These are phyloP conservation scores for Neurospora pannonica DNA, from an alignment of 495 filamentous ascomycete species.

Conservation along the genomic window DNA sequence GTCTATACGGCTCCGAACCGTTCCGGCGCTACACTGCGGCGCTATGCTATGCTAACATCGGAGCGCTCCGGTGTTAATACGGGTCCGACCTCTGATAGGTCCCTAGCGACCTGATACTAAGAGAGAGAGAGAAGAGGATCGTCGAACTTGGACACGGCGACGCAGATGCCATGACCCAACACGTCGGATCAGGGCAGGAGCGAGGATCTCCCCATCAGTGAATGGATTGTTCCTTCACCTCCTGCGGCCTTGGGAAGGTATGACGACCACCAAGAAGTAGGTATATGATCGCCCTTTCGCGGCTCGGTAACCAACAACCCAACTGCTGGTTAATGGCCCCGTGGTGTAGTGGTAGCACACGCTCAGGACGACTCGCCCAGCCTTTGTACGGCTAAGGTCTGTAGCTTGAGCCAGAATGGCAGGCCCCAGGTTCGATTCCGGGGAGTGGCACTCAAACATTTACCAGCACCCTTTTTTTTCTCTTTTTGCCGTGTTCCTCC, in stretches of 20 bases:
- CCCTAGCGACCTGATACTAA: too few species aligned
- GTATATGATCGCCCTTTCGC: not conserved
- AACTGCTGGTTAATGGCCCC: not conserved
- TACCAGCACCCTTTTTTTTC: not conserved
- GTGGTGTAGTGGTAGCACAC: not conserved
- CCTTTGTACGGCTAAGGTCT: not conserved
- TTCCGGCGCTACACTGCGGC: too few species aligned
- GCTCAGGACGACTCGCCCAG: not conserved
- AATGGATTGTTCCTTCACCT: not conserved
- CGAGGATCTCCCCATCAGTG: not conserved
- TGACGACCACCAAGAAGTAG: not conserved
- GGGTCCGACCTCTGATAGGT: too few species aligned
- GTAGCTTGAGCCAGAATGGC: not conserved
- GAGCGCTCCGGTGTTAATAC: too few species aligned
- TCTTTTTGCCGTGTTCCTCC: not conserved
- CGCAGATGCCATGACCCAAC: not conserved
- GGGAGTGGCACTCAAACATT: not conserved
- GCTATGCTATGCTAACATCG: too few species aligned
- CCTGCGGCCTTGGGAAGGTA: not conserved
- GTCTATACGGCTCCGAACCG: too few species aligned
- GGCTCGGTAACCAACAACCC: not conserved
- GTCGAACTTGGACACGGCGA: too few species aligned
- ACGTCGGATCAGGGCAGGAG: not conserved
- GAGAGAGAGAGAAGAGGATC: too few species aligned
- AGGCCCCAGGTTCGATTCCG: not conserved